These are phyloP conservation scores for Leccinum subtestaceum DNA, from an alignment of 768 basidiomycete genomes.

Conservation along the genomic window DNA sequence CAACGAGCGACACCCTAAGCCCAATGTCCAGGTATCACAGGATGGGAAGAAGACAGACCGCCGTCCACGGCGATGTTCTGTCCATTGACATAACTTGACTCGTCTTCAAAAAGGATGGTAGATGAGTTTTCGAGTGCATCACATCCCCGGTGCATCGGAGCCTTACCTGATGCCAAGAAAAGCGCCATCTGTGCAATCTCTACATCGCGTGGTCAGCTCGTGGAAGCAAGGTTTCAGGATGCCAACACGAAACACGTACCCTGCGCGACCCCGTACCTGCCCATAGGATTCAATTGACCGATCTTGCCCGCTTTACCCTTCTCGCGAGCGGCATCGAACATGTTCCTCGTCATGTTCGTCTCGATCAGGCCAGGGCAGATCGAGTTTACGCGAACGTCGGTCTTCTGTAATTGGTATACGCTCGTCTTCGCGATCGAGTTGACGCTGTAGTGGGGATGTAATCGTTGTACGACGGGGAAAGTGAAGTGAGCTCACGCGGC, in stretches of 20 bases:
- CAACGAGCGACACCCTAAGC: conserved; percentile 35
- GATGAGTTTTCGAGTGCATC: conserved; percentile 7
- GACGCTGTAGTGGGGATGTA: conserved; percentile 49
- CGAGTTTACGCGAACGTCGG: conserved; percentile 83
- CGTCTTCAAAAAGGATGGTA: conserved; percentile 46
- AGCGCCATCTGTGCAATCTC: conserved; percentile 86
- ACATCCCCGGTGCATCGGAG: neutral
- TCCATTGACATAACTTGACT: conserved; percentile 90
- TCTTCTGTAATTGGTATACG: conserved; percentile 74
- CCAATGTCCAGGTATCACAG: conserved; percentile 74
- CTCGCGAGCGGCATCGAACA: conserved; percentile 75
- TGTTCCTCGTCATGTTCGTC: conserved; percentile 83
- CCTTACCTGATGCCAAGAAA: conserved; percentile 83
- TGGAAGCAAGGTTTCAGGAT: conserved; percentile 13
- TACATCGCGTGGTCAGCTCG: conserved; percentile 29
- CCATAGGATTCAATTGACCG: conserved; percentile 77
- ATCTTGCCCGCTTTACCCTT: conserved; percentile 74
- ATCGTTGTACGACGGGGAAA: neutral
- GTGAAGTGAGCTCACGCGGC: conserved; percentile 62
- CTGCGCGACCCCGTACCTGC: conserved; percentile 78
- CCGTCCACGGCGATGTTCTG: conserved; percentile 87
- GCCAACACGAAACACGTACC: conserved; percentile 41
- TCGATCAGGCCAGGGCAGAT: conserved; percentile 93
- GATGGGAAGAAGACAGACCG: conserved; percentile 75
- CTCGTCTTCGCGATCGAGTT: conserved; percentile 85